phyloP scores from a whole-genome alignment of 2,329 filamentous ascomycete genomes.

The Westerdykella sp. region DNA sequence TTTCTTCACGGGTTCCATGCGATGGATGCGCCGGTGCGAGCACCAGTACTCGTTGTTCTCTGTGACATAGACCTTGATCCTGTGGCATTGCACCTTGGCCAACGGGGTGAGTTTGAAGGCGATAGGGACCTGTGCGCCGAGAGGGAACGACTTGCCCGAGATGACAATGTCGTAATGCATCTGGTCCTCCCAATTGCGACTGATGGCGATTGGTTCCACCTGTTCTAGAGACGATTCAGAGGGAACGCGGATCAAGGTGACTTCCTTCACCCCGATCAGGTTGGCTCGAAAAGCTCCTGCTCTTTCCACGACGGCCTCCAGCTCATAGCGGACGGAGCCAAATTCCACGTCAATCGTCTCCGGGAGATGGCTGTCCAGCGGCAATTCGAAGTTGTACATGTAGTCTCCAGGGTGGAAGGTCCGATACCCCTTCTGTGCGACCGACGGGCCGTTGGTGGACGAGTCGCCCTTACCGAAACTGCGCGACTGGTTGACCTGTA shows the following conservation, averaged over 20 bases:
- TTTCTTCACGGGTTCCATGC: constrained; percentile 77
- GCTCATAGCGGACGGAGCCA: constrained; percentile 79
- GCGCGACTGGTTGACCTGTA: constrained; percentile 73
- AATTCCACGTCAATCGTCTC: constrained; percentile 86
- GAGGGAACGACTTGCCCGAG: constrained; percentile 87
- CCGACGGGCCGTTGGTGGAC: constrained; percentile 48
- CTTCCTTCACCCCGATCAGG: constrained; percentile 72
- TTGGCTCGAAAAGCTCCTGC: constrained; percentile 88
- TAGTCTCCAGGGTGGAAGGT: constrained; percentile 73
- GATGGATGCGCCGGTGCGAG: constrained; percentile 74
- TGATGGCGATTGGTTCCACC: constrained; percentile 89
- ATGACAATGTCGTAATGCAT: constrained; percentile 95
- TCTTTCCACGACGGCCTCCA: constrained; percentile 78
- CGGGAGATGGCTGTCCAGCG: constrained; percentile 68
- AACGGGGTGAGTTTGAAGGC: constrained; percentile 90
- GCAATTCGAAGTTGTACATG: constrained; percentile 73
- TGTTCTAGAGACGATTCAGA: constrained; percentile 84
- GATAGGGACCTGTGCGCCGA: constrained; percentile 82
- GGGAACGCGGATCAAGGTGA: constrained; percentile 76
- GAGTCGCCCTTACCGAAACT: constrained; percentile 79
- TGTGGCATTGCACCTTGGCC: constrained; percentile 88
- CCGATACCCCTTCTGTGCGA: constrained; percentile 75
- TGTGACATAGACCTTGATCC: constrained; percentile 84
- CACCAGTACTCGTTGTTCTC: constrained; percentile 91
- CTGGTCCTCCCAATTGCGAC: constrained; percentile 89